A percentile compares a stretch with the other conserved stretches of the same genome.
Evolutionary conservation across 2,329 filamentous ascomycete species (phyloP).

Genomic region (Beauveria australis): DNA sequence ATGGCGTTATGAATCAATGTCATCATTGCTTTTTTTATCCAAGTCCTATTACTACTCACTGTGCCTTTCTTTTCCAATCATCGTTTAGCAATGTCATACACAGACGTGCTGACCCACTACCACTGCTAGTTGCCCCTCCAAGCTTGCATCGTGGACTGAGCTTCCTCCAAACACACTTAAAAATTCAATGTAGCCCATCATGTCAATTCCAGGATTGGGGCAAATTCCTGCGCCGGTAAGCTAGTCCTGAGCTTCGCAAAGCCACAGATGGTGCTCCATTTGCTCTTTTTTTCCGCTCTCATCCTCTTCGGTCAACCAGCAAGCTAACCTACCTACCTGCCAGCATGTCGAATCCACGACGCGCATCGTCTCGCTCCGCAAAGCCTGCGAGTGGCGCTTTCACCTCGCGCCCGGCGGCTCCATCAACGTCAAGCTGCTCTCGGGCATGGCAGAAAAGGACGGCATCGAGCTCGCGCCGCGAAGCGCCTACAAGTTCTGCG

Average conservation of each 20-base stretch:
- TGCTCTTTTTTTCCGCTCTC: not conserved
- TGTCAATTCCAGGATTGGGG: conserved; percentile 69
- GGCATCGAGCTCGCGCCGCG: conserved; percentile 84
- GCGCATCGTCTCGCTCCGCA: conserved; percentile 44
- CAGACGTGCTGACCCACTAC: not conserved
- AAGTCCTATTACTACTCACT: not conserved
- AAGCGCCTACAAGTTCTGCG: conserved; percentile 71
- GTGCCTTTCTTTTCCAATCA: not conserved
- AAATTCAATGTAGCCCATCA: conserved; percentile 30
- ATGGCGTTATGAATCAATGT: conserved; percentile 10
- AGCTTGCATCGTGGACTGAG: not conserved
- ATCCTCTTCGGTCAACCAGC: not conserved
- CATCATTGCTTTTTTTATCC: not conserved
- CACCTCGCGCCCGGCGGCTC: conserved; percentile 48
- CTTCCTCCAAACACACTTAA: not conserved
- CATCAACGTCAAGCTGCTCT: conserved; percentile 53
- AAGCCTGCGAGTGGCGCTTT: conserved; percentile 72
- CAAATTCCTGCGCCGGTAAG: conserved; percentile 54
- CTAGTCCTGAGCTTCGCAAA: not conserved
- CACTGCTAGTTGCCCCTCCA: not conserved
- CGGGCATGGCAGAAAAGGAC: conserved; percentile 85
- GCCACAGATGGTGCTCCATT: not conserved
- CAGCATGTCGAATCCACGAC: conserved; percentile 32
- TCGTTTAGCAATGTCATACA: not conserved
- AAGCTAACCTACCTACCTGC: not conserved